Base-by-base conservation (phyloP, 1,284 basidiomycete species). In the Termitomyces sp. region DNA sequence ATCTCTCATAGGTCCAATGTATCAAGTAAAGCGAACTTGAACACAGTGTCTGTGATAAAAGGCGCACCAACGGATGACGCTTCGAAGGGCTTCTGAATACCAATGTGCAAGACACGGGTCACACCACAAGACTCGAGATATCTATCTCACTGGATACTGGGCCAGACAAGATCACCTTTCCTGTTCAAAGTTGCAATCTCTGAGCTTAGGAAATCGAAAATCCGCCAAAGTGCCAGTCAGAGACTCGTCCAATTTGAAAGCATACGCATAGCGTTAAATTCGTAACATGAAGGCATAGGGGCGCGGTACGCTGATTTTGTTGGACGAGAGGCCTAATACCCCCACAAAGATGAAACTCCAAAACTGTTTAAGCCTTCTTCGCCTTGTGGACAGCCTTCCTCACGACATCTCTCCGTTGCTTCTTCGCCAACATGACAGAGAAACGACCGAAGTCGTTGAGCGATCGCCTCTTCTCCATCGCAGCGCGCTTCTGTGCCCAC, bases 361-460 rank as follows among this genome's bases (percentile, higher is more conserved):
- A 38, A n/a, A 19, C 13, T 33, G 49, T 19, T 50, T 52, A 78
- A 62, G 78, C 74, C 71, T 76, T 75, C 53, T 70, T 73, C 40
- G 71, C 66, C 65, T 79, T 80, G 61, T 71, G 71, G 56, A 91
- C 58, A 8, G 73, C 64, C 76, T 90, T 90, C 71, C 84, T 78
- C 42, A 89, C 86, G 17, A 72, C 68, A 65, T 92, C 88, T 61
- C 86, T 74, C 66, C 88, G 77, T 67, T 77, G 75, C 80, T 90
- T 91, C 83, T 91, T 90, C 53, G 78, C 78, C 61, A 91, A 61
- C 83, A 91, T 83, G 45, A 88, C 81, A 53, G 73, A 68, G 73
- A 91, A 98, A 58, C 96, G 86, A 64, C 89, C 90, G 73, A 99
- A 98, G 79, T 99, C 96, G 72, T 84, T 88, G 54, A 93, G 71